Conservation (phyloP, 371 early-diverging fungal genomes). For the Saksenaea oblongispora region DNA sequence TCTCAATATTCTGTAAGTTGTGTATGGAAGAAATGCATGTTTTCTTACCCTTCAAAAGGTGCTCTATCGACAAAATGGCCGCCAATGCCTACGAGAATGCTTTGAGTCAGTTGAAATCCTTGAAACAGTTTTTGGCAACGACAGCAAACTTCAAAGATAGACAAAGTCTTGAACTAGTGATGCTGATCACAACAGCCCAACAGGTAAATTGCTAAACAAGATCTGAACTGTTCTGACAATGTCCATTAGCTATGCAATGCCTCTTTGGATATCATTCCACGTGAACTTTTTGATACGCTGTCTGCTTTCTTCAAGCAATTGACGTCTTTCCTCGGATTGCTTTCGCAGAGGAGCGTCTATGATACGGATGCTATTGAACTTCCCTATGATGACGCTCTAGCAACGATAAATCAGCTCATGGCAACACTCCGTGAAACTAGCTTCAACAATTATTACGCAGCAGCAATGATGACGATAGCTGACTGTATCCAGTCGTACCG, state of each 20-base stretch:
- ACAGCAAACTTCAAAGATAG: conserved; percentile 33
- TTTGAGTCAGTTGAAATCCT: conserved; percentile 25
- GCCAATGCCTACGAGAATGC: conserved; percentile 41
- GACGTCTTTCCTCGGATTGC: conserved; percentile 7
- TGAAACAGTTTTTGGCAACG: conserved; percentile 30
- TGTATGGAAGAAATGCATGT: not conserved
- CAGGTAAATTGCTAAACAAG: conserved; percentile 29
- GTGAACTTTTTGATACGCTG: conserved; percentile 4
- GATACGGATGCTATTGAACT: conserved; percentile 8
- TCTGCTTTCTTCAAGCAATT: conserved; percentile 12
- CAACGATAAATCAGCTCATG: conserved; percentile 1
- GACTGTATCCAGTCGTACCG: conserved; percentile 21
- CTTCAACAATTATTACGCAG: conserved; percentile 26
- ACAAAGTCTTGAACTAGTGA: conserved; percentile 30
- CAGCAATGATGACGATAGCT: conserved; percentile 17
- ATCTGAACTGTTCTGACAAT: not conserved
- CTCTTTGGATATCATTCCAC: conserved; percentile 3
- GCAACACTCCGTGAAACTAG: conserved; percentile 6
- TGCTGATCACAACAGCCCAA: conserved; percentile 31
- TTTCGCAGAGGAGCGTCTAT: conserved; percentile 17
- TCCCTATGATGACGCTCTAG: conserved; percentile 17
- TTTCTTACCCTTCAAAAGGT: conserved; percentile 11
- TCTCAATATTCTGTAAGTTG: conserved; percentile 58
- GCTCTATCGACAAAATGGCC: conserved; percentile 43
- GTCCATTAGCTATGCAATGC: not conserved